A percentile compares a stretch with the other conserved stretches of the same genome.
phyloP scores from a whole-genome alignment of 1,284 basidiomycete species.

The Ceratobasidium sp. region DNA sequence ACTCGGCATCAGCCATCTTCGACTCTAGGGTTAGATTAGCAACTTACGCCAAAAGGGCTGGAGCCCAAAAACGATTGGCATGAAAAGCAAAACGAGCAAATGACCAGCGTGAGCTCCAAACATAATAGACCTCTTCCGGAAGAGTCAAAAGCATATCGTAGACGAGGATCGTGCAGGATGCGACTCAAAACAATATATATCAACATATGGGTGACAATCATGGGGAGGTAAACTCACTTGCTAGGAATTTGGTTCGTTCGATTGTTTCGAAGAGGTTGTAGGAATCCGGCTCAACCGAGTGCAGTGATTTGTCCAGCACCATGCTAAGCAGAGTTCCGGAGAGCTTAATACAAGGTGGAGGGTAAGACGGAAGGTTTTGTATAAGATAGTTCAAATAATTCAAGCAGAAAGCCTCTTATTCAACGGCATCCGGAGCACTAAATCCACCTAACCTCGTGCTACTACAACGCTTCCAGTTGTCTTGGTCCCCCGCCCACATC shows the following conservation, averaged over 20 bases:
- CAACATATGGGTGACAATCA: background rate
- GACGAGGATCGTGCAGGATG: slow-evolving; percentile 6
- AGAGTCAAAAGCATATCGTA: slow-evolving; percentile 21
- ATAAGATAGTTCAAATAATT: no score
- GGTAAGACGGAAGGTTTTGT: no score
- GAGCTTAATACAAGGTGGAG: no score
- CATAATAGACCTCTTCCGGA: slow-evolving; percentile 4
- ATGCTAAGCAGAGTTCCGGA: no score
- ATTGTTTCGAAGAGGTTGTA: background rate
- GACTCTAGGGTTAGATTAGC: no score
- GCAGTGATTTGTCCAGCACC: no score
- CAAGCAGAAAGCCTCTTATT: no score
- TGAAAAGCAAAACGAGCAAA: slow-evolving; percentile 24
- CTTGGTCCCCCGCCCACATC: no score
- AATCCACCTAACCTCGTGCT: no score
- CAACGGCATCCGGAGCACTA: no score
- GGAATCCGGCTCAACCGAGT: background rate
- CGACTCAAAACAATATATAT: background rate
- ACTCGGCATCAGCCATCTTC: no score
- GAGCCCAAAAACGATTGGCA: slow-evolving; percentile 6
- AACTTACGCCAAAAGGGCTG: background rate
- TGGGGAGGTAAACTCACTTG: background rate
- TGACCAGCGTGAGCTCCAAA: slow-evolving; percentile 24
- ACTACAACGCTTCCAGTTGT: no score
- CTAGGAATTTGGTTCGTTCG: background rate